Conservation (phyloP, 2,329 filamentous ascomycete species). For the Alternaria panax region DNA sequence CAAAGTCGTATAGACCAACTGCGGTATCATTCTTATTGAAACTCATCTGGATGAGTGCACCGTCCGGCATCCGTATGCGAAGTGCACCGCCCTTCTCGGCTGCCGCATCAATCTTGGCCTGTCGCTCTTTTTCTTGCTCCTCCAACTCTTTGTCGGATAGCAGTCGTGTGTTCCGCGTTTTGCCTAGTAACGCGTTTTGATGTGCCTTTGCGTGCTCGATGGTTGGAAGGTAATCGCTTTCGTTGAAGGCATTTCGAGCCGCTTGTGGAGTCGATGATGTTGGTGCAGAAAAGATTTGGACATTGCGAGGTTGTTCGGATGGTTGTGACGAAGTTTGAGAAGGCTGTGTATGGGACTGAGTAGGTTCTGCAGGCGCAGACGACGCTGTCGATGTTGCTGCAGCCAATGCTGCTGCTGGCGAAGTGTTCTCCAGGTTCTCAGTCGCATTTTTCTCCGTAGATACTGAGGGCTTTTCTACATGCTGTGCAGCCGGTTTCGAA, state of each 20-base stretch:
- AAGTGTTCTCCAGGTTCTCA: slow-evolving; percentile 26
- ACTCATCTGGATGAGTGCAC: slow-evolving; percentile 76
- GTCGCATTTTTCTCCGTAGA: slow-evolving; percentile 25
- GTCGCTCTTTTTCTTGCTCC: slow-evolving; percentile 70
- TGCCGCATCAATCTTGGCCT: slow-evolving; percentile 70
- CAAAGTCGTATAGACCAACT: slow-evolving; percentile 74
- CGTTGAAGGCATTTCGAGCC: slow-evolving; percentile 70
- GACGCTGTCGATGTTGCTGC: slow-evolving; percentile 30
- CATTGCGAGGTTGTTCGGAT: slow-evolving; percentile 51
- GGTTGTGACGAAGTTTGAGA: slow-evolving; percentile 20
- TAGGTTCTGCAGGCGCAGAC: slow-evolving; percentile 23
- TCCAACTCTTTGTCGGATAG: slow-evolving; percentile 83
- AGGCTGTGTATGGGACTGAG: not conserved
- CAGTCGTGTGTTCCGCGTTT: slow-evolving; percentile 76
- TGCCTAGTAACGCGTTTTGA: slow-evolving; percentile 70
- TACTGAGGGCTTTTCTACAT: slow-evolving; percentile 19
- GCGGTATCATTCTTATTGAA: slow-evolving; percentile 74
- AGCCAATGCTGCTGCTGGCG: slow-evolving; percentile 29
- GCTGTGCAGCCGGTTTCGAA: slow-evolving; percentile 20
- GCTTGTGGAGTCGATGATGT: slow-evolving; percentile 77
- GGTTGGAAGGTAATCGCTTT: slow-evolving; percentile 78
- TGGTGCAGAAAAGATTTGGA: slow-evolving; percentile 81
- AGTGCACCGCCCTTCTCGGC: slow-evolving; percentile 69
- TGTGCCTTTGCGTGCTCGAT: slow-evolving; percentile 78
- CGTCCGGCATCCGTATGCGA: slow-evolving; percentile 87